These are phyloP conservation scores for Fusarium succisae DNA, from an alignment of 2,329 filamentous ascomycete species.

Conservation along the genomic window DNA sequence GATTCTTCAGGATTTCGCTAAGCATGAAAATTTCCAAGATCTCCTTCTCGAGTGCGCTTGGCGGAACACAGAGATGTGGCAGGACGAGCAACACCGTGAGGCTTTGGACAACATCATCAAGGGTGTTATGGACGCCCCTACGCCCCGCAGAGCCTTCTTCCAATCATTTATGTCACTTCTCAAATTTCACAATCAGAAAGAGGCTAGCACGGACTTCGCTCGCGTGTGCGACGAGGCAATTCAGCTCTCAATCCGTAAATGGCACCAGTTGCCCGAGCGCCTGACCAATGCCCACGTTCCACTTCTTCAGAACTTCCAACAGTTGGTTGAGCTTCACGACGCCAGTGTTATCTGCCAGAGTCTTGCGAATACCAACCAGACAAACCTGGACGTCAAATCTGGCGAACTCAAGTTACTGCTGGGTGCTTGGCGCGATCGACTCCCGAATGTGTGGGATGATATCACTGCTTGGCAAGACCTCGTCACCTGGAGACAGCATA, in stretches of 20 bases:
- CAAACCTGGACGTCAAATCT: conserved; percentile 92
- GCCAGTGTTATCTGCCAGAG: conserved; percentile 96
- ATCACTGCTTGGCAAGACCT: conserved; percentile 99
- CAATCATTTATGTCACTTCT: conserved; percentile 97
- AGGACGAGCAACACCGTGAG: conserved; percentile 83
- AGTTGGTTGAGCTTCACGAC: conserved; percentile 96
- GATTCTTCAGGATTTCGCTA: conserved; percentile 95
- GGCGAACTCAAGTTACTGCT: conserved; percentile 94
- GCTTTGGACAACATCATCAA: conserved; percentile 94
- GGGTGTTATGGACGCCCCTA: conserved; percentile 96
- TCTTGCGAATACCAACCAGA: conserved; percentile 81
- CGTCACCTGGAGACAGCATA: conserved; percentile 99
- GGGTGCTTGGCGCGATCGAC: conserved; percentile 91
- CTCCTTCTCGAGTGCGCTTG: conserved; percentile 94
- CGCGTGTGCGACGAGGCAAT: conserved; percentile 96
- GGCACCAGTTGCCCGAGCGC: conserved; percentile 95
- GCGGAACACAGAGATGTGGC: conserved; percentile 96
- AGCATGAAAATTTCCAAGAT: conserved; percentile 98
- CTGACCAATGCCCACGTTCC: conserved; percentile 97
- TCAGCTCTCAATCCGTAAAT: conserved; percentile 95
- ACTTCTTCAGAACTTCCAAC: conserved; percentile 96
- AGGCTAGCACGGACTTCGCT: conserved; percentile 81
- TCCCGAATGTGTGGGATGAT: conserved; percentile 99
- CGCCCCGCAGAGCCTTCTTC: conserved; percentile 93
- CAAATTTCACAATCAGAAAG: conserved; percentile 91